Base-by-base conservation (phyloP, 2,329 filamentous ascomycete species). In the Talaromyces amestolkiae region DNA sequence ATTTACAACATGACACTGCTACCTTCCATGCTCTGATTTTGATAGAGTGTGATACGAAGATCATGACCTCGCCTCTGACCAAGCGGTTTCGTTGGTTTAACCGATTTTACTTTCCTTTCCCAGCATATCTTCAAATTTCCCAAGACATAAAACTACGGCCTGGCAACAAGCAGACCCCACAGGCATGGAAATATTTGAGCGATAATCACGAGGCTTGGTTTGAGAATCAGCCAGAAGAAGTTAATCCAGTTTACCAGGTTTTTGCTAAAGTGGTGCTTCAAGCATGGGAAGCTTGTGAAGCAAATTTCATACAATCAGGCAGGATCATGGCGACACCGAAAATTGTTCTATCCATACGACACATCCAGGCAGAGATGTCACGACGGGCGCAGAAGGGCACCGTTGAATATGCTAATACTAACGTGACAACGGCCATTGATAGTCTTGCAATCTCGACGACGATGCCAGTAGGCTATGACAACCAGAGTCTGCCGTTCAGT, bases 91-190 rank as follows among this genome's bases (percentile, higher is more conserved):
- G 66, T 5, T 85, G 83, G 84, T 66, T 81, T 0, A 61, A 75
- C 1, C 71, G 77, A 4, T 72, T 77, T 27, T 70, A 84, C 68
- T 84, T 85, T 64, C 84, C 83, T 0, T 80, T 84, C 51, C 78
- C 79, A 0, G 82, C 81, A 1, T 84, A 84, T 67, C 72, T 84
- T 11, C 78, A 83, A 51, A 68, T 84, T 7, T 66, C 79, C 0
- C 77, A 83, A 66, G 77, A 82, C 33, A 65, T 85, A 39, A 75
- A 70, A 47, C 73, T 67, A 37, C 74, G 77, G 10, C 81, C 82
- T 15, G 53, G 69, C 7, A 68, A 70, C 4, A 61, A 70, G 3
- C 59, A 58, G 33, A 61, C 35, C 31, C 66, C 73, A 13, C 59
- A 69, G 4, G 75, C 76, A 4, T 86, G 84, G 83, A 68, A 77